Percentiles rank a stretch among this genome's conserved stretches.
These are phyloP conservation scores for Albugo laibachii DNA, from an alignment of 352 stramenopile species.

Conservation along the genomic window DNA sequence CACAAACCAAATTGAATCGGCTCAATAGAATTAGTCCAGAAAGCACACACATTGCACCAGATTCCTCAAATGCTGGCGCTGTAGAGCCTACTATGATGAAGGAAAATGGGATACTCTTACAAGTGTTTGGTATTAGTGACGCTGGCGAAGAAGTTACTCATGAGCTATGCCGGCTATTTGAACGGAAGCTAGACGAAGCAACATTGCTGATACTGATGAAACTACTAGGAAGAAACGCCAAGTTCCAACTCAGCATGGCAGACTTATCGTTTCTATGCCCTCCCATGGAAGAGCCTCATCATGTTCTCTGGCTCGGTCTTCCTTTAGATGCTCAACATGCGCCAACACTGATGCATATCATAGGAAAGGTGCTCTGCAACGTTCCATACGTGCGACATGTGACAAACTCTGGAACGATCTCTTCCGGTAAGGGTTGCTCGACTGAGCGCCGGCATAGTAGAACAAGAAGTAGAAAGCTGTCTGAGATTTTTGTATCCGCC, in stretches of 20 bases:
- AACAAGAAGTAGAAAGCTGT: too few relatives aligned
- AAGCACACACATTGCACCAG: conserved; percentile 4
- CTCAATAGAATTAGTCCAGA: not conserved
- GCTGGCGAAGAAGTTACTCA: conserved; percentile 69
- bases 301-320: conserved; percentile 23
- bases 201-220: conserved; percentile 78
- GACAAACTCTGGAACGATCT: conserved; percentile 4
- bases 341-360: conserved; percentile 21
- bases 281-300: conserved; percentile 16
- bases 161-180: conserved; percentile 55
- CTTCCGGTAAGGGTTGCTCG: too few relatives aligned
- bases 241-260: conserved; percentile 57
- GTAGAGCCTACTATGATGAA: not conserved
- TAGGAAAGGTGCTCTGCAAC: conserved; percentile 36
- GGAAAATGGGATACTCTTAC: conserved; percentile 30
- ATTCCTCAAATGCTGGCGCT: not conserved
- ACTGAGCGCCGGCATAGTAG: too few relatives aligned
- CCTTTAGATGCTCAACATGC: conserved; percentile 7
- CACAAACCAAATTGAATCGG: not conserved
- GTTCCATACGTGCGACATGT: conserved; percentile 35
- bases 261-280: conserved; percentile 68
- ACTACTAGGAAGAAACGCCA: conserved; percentile 56
- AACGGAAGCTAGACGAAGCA: conserved; percentile 74
- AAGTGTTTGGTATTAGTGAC: conserved; percentile 69
- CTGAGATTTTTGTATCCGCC: too few relatives aligned